A percentile compares a stretch with the other conserved stretches of the same genome.
phyloP scores from a whole-genome alignment of 768 basidiomycete genomes.

The Coprinopsis sp. region DNA sequence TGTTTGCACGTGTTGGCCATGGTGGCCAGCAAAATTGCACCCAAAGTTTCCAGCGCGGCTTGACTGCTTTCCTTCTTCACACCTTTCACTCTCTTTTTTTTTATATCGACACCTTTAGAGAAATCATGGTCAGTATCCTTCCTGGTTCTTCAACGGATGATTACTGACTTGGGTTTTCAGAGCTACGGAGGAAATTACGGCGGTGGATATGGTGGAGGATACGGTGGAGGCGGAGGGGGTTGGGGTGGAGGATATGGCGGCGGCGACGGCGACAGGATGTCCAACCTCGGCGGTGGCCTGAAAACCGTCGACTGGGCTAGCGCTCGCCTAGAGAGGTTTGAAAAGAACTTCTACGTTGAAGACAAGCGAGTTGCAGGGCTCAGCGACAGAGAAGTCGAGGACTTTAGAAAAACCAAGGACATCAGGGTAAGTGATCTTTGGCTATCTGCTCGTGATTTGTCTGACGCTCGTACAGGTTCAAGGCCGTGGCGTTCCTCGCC shows the following conservation, averaged over 20 bases:
- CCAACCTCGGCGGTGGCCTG: conserved; percentile 75
- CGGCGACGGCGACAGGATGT: conserved; percentile 67
- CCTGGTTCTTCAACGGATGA: background rate
- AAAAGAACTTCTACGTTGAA: conserved; percentile 97
- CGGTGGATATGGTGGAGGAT: conserved; percentile 37
- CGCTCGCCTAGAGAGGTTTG: conserved; percentile 76
- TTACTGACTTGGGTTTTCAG: conserved; percentile 18
- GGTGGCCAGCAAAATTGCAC: too few species aligned
- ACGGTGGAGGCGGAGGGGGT: conserved; percentile 42
- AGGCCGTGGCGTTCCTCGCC: conserved; percentile 84
- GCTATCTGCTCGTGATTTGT: background rate
- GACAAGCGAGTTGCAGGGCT: conserved; percentile 77
- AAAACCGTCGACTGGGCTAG: conserved; percentile 81
- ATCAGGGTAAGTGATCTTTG: conserved; percentile 60
- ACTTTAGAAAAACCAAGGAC: conserved; percentile 78
- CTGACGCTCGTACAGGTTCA: conserved; percentile 54
- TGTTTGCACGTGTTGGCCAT: too few species aligned
- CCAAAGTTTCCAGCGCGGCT: too few species aligned
- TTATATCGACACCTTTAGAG: too few species aligned
- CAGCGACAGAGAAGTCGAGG: conserved; percentile 82
- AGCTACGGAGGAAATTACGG: conserved; percentile 31
- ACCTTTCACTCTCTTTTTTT: too few species aligned
- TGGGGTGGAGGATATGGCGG: conserved; percentile 53
- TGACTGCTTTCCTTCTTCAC: too few species aligned
- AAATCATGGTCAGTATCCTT: conserved; percentile 22